Evolutionary conservation across 768 basidiomycete species (phyloP).

Genomic region (Chalciporus sphaerocephalus): DNA sequence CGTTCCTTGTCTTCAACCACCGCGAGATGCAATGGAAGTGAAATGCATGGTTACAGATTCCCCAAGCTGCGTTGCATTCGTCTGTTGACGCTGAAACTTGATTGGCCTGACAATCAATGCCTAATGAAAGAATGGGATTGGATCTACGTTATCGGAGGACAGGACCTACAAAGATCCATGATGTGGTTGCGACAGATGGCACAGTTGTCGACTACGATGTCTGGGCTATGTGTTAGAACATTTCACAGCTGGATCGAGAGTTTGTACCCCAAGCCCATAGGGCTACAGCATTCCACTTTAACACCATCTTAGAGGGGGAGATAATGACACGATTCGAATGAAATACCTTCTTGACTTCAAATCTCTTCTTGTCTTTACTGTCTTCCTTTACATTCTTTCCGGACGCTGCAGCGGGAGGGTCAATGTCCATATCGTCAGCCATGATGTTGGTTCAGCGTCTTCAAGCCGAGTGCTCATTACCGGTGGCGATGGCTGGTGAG

Average conservation of each 20-base stretch:
- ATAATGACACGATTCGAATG: neutral
- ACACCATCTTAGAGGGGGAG: neutral
- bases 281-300: slow-evolving; percentile 96
- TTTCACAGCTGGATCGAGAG: neutral
- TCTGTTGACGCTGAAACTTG: slow-evolving; percentile 96
- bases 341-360: slow-evolving; percentile 97
- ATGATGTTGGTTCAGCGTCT: slow-evolving; percentile 28
- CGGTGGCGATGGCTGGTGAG: neutral
- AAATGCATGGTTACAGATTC: slow-evolving; percentile 99
- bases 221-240: slow-evolving; percentile 41
- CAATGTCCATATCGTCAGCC: slow-evolving; percentile 72
- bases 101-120: slow-evolving; percentile 99
- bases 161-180: slow-evolving; percentile 92
- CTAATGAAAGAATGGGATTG: slow-evolving; percentile 38
- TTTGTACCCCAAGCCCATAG: slow-evolving; percentile 95
- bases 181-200: slow-evolving; percentile 99
- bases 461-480: neutral
- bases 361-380: slow-evolving; percentile 72
- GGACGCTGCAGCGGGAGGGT: slow-evolving; percentile 37
- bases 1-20: slow-evolving; percentile 97
- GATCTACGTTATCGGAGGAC: neutral
- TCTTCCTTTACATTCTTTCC: slow-evolving; percentile 51
- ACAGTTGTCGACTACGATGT: slow-evolving; percentile 98
- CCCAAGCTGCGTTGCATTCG: slow-evolving; percentile 98
- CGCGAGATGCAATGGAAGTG: slow-evolving; percentile 99